Conservation (phyloP, 2,329 filamentous ascomycete species). For the Fusarium tricinctum region DNA sequence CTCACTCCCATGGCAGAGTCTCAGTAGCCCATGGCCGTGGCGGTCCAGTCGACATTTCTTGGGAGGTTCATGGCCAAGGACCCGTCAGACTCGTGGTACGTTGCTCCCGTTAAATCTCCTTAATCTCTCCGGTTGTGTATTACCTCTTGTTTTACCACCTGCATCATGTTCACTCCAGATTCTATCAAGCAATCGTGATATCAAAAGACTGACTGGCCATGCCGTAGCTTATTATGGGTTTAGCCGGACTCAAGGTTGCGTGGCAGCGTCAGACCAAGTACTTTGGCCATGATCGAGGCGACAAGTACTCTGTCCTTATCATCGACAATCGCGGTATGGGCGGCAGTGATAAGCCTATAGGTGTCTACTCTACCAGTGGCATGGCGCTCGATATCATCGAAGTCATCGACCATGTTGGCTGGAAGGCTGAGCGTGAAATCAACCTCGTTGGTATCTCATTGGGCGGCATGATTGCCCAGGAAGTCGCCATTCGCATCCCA, state of each 20-base stretch:
- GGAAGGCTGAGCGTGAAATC: constrained; percentile 66
- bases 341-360: constrained; percentile 80
- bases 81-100: constrained; percentile 80
- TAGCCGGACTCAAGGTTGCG: constrained; percentile 75
- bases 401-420: constrained; percentile 76
- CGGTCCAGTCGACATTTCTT: constrained; percentile 81
- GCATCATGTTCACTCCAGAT: background rate
- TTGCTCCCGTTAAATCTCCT: constrained; percentile 46
- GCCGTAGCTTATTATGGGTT: constrained; percentile 81
- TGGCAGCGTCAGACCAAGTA: constrained; percentile 89
- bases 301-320: constrained; percentile 79
- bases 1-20: constrained; percentile 71
- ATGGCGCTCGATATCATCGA: constrained; percentile 87
- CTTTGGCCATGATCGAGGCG: constrained; percentile 79
- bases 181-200: background rate
- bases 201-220: background rate
- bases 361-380: constrained; percentile 83
- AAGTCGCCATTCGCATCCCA: constrained; percentile 72
- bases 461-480: constrained; percentile 94
- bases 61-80: constrained; percentile 84
- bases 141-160: background rate
- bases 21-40: constrained; percentile 78
- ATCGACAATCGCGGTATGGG: constrained; percentile 91
- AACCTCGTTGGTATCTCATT: constrained; percentile 85
- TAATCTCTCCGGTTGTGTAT: constrained; percentile 23